phyloP scores from a whole-genome alignment of 75 land plant genomes.

The Gnetum montanum region DNA sequence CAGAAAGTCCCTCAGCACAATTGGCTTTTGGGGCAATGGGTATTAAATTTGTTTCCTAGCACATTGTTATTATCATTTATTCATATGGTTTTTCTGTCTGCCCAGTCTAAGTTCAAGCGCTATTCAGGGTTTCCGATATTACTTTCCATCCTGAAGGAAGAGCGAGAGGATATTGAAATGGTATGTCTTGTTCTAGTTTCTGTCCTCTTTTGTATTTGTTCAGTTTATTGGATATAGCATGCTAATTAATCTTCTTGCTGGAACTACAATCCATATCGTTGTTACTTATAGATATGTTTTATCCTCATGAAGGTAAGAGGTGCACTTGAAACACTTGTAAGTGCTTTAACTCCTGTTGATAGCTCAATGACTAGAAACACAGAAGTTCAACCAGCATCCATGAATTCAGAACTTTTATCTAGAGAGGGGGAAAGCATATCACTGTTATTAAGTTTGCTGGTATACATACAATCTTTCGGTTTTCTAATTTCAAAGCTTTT shows the following conservation, averaged over 20 bases:
- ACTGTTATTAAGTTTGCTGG: constrained; percentile 84
- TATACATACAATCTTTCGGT: constrained; percentile 20
- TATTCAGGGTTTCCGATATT: constrained; percentile 93
- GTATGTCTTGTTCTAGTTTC: constrained; percentile 19
- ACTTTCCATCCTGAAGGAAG: constrained; percentile 79
- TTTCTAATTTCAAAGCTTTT: not conserved
- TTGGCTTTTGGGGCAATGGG: constrained; percentile 99
- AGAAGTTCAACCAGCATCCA: constrained; percentile 67
- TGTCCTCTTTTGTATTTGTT: not conserved
- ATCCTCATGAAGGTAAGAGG: constrained; percentile 81
- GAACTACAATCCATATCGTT: no score
- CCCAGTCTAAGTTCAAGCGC: not conserved
- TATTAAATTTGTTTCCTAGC: no score
- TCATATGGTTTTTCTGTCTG: not conserved
- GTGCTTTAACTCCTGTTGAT: constrained; percentile 70
- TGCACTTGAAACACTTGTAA: constrained; percentile 83
- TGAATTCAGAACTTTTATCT: constrained; percentile 87
- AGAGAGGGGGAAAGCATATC: constrained; percentile 79
- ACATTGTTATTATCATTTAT: not conserved
- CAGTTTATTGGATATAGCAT: not conserved
- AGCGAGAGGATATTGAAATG: constrained; percentile 93
- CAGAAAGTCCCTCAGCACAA: constrained; percentile 83
- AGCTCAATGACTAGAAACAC: constrained; percentile 31
- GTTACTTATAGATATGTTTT: no score
- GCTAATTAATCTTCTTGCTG: no score